Percentiles rank a stretch among this genome's conserved stretches.
Evolutionary conservation across 495 filamentous ascomycete genomes (phyloP).

Genomic region (Amorphotheca resinae): DNA sequence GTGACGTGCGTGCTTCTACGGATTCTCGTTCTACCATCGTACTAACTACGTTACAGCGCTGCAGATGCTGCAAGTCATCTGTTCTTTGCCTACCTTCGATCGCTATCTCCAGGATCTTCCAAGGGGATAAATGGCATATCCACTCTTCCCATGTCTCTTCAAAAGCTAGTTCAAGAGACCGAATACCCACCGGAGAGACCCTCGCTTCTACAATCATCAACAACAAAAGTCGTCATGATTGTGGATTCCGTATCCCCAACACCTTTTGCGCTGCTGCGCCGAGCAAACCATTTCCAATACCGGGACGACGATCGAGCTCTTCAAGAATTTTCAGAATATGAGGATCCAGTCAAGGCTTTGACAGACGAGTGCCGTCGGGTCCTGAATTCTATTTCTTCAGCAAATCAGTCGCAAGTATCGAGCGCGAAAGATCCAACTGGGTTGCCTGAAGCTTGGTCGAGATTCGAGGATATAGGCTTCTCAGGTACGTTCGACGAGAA

Average conservation of each 20-base stretch:
- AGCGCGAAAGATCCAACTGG: constrained; percentile 48
- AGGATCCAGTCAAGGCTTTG: constrained; percentile 77
- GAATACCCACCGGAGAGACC: constrained; percentile 86
- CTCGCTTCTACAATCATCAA: constrained; percentile 61
- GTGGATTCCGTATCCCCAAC: constrained; percentile 93
- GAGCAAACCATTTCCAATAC: constrained; percentile 92
- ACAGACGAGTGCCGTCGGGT: constrained; percentile 92
- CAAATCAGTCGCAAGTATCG: constrained; percentile 62
- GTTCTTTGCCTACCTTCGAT: constrained; percentile 95
- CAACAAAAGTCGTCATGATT: constrained; percentile 89
- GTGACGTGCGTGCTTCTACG: constrained; percentile 4
- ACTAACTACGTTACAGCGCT: constrained; percentile 44
- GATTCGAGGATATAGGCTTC: constrained; percentile 93
- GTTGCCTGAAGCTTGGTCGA: constrained; percentile 78
- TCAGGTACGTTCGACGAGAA: constrained; percentile 61
- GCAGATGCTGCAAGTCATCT: constrained; percentile 93
- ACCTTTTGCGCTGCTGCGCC: constrained; percentile 78
- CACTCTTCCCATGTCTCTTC: constrained; percentile 75
- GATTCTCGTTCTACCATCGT: background rate
- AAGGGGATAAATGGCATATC: constrained; percentile 64
- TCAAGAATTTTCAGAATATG: constrained; percentile 71
- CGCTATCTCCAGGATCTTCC: constrained; percentile 64
- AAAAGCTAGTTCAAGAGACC: constrained; percentile 79
- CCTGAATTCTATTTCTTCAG: constrained; percentile 72
- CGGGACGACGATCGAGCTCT: constrained; percentile 74